Base-by-base conservation (phyloP, 305 asterid species). In the Euphrasia arctica region DNA sequence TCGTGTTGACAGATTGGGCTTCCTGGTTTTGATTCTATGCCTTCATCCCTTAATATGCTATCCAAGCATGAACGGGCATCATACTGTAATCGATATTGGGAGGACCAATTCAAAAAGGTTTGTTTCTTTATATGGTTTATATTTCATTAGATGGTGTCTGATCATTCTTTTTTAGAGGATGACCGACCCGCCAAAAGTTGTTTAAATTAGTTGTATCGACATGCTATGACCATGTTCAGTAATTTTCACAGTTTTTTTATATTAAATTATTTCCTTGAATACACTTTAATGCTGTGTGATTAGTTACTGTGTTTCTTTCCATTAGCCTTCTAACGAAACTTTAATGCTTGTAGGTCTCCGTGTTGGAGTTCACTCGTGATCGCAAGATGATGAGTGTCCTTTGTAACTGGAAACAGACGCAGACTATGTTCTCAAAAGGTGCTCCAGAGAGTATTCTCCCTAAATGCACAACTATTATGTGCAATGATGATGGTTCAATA, bases 311-410 rank as follows among this genome's bases (percentile, higher is more conserved):
- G 39, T 43, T 57, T 61, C 42, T 60, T 51, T 61, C 43, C 15
- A 51, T 50, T 9, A 29, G 54, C 34, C 27, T 36, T 63, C 63
- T 31, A 72, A 57, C 63, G 59, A 59, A 45, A 66, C 43, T 45
- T n/a, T 48, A 43, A 61, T 74, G 65, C 79, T 62, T 77, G 77
- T 82, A 94, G 99, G 88, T 94, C 65, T 90, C 96, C 9, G 73
- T 77, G 61, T 75, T 94, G 85, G 99, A 94, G 70, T 94, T 94
- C 83, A 88, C 97, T 68, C 99, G 98, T 79, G 98, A 94, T 77
- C 95, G 99, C 60, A 94, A 94, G 74, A 86, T 94, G 99, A 94
- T 94, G 99, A 94, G 99, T 74, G 96, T 86, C 75, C 96, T 94
- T 51, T 90, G 96, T 83, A 86, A 82, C 86, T 86, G 92, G 75